phyloP scores from a whole-genome alignment of 1,139 yeast genomes.

The Yueomyces sp. region DNA sequence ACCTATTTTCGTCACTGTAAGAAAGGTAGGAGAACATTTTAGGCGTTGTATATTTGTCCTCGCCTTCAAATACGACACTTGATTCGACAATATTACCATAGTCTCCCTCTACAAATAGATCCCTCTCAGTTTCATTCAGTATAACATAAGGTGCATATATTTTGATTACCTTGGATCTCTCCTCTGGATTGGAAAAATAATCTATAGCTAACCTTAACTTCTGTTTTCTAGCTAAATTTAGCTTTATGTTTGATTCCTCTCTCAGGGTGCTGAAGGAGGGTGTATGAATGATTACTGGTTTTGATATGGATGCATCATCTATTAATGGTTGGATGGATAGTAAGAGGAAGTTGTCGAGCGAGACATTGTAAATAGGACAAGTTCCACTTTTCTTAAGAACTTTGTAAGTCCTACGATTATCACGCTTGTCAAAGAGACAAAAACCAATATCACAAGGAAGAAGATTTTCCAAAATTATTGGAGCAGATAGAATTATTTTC shows the following conservation, averaged over 20 bases:
- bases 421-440: slow-evolving; percentile 63
- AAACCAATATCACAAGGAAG: slow-evolving; percentile 74
- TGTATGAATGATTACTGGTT: slow-evolving; percentile 68
- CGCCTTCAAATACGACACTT: slow-evolving; percentile 16
- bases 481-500: slow-evolving; percentile 70
- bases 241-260: slow-evolving; percentile 38
- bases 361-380: slow-evolving; percentile 70
- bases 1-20: slow-evolving; percentile 49
- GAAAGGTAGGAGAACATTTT: slow-evolving; percentile 75
- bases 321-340: slow-evolving; percentile 51
- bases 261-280: slow-evolving; percentile 42
- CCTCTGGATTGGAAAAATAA: slow-evolving; percentile 36
- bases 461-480: slow-evolving; percentile 72
- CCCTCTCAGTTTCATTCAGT: slow-evolving; percentile 66
- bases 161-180: slow-evolving; percentile 48
- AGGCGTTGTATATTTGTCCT: slow-evolving; percentile 36
- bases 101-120: slow-evolving; percentile 52
- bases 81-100: slow-evolving; percentile 38
- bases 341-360: slow-evolving; percentile 55
- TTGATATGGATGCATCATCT: slow-evolving; percentile 54
- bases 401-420: slow-evolving; percentile 61
- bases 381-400: slow-evolving; percentile 49
- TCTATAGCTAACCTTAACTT: slow-evolving; percentile 48
- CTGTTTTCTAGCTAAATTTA: slow-evolving; percentile 54
- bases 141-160: slow-evolving; percentile 76